These are phyloP conservation scores for Keqinozyma sinolaborantium DNA, from an alignment of 1,139 yeast species.

Conservation along the genomic window DNA sequence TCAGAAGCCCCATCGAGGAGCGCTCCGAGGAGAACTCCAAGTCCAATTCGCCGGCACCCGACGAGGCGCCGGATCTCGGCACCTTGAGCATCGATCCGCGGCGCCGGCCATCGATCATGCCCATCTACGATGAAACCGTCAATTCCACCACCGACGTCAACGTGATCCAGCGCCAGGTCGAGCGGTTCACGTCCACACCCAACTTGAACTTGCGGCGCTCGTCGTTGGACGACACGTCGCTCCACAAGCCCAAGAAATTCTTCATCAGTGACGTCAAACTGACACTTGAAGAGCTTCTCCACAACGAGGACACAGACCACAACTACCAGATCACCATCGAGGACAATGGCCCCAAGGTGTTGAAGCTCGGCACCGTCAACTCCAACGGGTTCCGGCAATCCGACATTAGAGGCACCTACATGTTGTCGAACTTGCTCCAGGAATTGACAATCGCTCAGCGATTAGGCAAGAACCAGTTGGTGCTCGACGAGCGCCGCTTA, in stretches of 20 bases:
- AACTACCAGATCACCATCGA: conserved; percentile 89
- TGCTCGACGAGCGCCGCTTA: conserved; percentile 78
- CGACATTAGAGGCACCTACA: conserved; percentile 84
- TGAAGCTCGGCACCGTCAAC: conserved; percentile 78
- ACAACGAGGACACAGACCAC: conserved; percentile 81
- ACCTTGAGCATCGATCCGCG: neutral
- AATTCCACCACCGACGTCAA: conserved; percentile 12
- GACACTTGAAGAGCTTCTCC: conserved; percentile 66
- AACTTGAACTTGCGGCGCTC: conserved; percentile 45
- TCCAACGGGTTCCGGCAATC: conserved; percentile 75
- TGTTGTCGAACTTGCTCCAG: conserved; percentile 83
- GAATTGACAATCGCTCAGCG: conserved; percentile 86
- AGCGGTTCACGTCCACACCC: conserved; percentile 1
- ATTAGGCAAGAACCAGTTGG: conserved; percentile 72
- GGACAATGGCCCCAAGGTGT: conserved; percentile 89
- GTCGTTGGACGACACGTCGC: conserved; percentile 58
- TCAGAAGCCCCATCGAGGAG: conserved; percentile 6
- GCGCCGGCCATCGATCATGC: conserved; percentile 32
- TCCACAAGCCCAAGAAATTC: conserved; percentile 47
- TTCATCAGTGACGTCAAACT: conserved; percentile 72
- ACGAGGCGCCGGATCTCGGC: conserved; percentile 2
- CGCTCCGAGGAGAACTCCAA: conserved; percentile 12
- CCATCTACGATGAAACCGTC: conserved; percentile 21
- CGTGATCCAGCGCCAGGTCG: conserved; percentile 4
- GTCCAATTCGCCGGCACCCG: conserved; percentile 8